These are phyloP conservation scores for Talaromyces sp. DNA, from an alignment of 2,329 filamentous ascomycete species.

Conservation along the genomic window DNA sequence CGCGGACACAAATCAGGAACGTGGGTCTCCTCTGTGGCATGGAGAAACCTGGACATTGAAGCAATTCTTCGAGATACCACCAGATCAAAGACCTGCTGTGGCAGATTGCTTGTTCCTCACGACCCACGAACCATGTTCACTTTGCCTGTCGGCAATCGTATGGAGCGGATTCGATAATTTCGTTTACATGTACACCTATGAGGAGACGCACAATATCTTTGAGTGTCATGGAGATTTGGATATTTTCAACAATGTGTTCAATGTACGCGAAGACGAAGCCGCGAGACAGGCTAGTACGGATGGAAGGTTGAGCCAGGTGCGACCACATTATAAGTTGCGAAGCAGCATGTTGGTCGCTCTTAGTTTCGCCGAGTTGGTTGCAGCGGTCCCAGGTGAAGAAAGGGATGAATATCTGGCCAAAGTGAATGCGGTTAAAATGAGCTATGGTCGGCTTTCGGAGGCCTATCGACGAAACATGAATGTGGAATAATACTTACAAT, in stretches of 20 bases:
- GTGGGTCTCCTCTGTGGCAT: constrained; percentile 14
- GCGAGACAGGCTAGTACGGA: constrained; percentile 11
- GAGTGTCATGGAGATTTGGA: constrained; percentile 14
- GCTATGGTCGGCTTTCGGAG: constrained; percentile 14
- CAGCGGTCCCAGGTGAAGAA: background rate
- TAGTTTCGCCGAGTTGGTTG: constrained; percentile 13
- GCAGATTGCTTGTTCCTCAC: constrained; percentile 9
- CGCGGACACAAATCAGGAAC: constrained; percentile 14
- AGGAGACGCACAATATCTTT: constrained; percentile 14
- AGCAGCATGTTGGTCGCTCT: constrained; percentile 12
- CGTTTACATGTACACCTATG: constrained; percentile 15
- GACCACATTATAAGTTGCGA: constrained; percentile 13
- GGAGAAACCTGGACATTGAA: constrained; percentile 16
- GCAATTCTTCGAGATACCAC: constrained; percentile 14
- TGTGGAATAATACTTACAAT: background rate
- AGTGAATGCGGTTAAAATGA: constrained; percentile 6
- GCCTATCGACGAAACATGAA: constrained; percentile 13
- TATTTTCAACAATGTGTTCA: constrained; percentile 15
- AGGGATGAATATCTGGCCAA: constrained; percentile 4
- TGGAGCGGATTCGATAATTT: constrained; percentile 17
- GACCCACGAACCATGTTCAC: constrained; percentile 14
- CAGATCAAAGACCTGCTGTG: background rate
- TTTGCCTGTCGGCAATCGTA: constrained; percentile 14
- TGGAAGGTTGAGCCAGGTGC: constrained; percentile 8
- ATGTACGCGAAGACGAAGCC: constrained; percentile 7